These are phyloP conservation scores for Aspergillus calidoustus DNA, from an alignment of 2,329 filamentous ascomycete genomes.

Conservation along the genomic window DNA sequence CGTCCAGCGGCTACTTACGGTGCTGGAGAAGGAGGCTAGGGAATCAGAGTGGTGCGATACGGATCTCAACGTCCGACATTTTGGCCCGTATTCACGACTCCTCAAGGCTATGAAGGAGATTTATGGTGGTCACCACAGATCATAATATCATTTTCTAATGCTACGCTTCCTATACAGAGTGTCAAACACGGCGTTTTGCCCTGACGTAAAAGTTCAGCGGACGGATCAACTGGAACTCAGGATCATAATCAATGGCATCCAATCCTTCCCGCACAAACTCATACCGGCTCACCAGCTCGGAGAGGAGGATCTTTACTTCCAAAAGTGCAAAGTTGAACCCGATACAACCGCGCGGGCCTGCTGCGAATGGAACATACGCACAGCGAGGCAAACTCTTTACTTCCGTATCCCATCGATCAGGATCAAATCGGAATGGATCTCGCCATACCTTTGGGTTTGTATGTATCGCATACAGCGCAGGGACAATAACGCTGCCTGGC, in stretches of 20 bases:
- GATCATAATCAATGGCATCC: constrained; percentile 17
- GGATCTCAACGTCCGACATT: constrained; percentile 27
- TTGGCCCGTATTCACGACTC: constrained; percentile 26
- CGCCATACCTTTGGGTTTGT: constrained; percentile 62
- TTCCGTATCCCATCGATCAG: constrained; percentile 63
- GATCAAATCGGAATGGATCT: constrained; percentile 62
- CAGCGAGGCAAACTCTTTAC: constrained; percentile 56
- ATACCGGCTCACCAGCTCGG: constrained; percentile 62
- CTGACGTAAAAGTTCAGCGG: constrained; percentile 28
- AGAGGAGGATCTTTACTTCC: constrained; percentile 60
- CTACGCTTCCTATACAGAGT: neutral
- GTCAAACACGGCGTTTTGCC: constrained; percentile 36
- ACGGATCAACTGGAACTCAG: constrained; percentile 26
- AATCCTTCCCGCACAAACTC: constrained; percentile 29
- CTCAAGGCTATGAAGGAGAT: constrained; percentile 22
- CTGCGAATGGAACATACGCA: constrained; percentile 62
- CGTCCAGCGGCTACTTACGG: constrained; percentile 16
- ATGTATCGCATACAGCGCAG: constrained; percentile 52
- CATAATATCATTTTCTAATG: neutral
- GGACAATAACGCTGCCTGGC: constrained; percentile 58
- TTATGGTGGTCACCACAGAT: neutral
- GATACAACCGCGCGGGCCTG: constrained; percentile 61
- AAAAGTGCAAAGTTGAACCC: constrained; percentile 67
- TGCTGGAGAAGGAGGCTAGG: constrained; percentile 25
- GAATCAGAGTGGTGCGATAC: constrained; percentile 25